phyloP scores from a whole-genome alignment of 805 yeast genomes.

The Blastobotrys peoriensis region DNA sequence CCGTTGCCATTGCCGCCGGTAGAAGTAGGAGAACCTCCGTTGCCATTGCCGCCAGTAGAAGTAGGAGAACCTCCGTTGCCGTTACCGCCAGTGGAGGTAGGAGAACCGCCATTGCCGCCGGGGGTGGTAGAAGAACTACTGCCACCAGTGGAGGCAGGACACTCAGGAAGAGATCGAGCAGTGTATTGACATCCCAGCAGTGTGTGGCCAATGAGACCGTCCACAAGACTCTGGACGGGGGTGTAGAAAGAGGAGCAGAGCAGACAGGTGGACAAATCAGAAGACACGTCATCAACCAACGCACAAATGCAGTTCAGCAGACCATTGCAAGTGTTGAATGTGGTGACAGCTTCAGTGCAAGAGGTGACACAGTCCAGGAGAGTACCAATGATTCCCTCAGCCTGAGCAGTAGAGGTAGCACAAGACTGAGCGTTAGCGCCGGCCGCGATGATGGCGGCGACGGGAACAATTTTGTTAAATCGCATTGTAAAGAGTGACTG shows the following conservation, averaged over 20 bases:
- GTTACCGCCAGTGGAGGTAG: conserved; percentile 1
- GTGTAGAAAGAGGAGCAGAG: conserved; percentile 11
- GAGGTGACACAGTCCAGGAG: conserved; percentile 10
- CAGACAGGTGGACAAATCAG: conserved; percentile 13
- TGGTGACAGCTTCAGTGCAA: conserved; percentile 9
- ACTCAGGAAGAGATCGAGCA: conserved; percentile 7
- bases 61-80: background rate
- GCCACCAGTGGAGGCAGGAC: conserved; percentile 8
- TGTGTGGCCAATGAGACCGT: conserved; percentile 9
- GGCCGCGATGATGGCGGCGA: background rate
- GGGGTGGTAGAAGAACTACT: conserved; percentile 6
- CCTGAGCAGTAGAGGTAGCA: conserved; percentile 9
- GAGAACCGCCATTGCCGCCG: background rate
- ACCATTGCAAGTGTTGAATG: conserved; percentile 11
- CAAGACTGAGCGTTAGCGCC: conserved; percentile 2
- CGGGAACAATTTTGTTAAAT: background rate
- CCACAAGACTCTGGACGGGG: conserved; percentile 3
- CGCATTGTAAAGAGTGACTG: too few relatives aligned
- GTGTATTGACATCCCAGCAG: conserved; percentile 8
- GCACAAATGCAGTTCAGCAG: conserved; percentile 13
- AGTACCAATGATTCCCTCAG: conserved; percentile 7
- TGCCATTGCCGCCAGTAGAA: background rate
- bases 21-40: background rate
- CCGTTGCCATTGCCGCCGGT: background rate
- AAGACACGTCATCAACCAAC: conserved; percentile 10